Evolutionary conservation across 805 yeast species (phyloP).

Genomic region (Debaryomyces castellii): DNA sequence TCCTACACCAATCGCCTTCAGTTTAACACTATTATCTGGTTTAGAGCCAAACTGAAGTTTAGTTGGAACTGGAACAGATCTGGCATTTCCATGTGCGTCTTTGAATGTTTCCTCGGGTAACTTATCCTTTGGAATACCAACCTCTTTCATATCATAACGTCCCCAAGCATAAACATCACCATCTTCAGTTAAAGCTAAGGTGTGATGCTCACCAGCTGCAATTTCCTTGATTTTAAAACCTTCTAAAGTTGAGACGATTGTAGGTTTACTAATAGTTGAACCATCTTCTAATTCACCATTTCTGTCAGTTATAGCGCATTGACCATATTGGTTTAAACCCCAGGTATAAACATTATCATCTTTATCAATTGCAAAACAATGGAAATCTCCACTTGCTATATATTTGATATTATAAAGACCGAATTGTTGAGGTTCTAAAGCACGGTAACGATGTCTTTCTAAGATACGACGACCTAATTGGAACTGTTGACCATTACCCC

Average conservation of each 20-base stretch:
- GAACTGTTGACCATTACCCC: slow-evolving; percentile 96
- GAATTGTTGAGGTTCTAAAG: slow-evolving; percentile 78
- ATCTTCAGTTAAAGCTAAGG: slow-evolving; percentile 66
- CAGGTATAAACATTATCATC: slow-evolving; percentile 75
- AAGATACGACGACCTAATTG: slow-evolving; percentile 86
- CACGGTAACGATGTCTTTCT: slow-evolving; percentile 72
- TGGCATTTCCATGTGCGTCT: slow-evolving; percentile 76
- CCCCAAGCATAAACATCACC: slow-evolving; percentile 88
- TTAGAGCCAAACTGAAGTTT: slow-evolving; percentile 43
- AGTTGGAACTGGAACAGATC: slow-evolving; percentile 87
- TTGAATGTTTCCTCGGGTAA: slow-evolving; percentile 72
- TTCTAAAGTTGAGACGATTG: slow-evolving; percentile 63
- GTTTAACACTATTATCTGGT: slow-evolving; percentile 28
- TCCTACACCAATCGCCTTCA: slow-evolving; percentile 66
- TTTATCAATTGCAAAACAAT: slow-evolving; percentile 84
- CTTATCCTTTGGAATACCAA: slow-evolving; percentile 69
- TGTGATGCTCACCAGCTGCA: slow-evolving; percentile 94
- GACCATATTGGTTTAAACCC: slow-evolving; percentile 98
- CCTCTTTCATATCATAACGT: slow-evolving; percentile 88
- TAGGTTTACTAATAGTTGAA: slow-evolving; percentile 75
- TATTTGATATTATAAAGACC: slow-evolving; percentile 76
- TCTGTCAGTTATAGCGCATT: slow-evolving; percentile 70
- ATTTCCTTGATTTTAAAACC: slow-evolving; percentile 58
- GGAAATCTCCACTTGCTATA: slow-evolving; percentile 93
- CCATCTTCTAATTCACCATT: slow-evolving; percentile 81